A percentile compares a stretch with the other conserved stretches of the same genome.
Conservation (phyloP, 495 filamentous ascomycete species). For the Hypoxylon perforatum region DNA sequence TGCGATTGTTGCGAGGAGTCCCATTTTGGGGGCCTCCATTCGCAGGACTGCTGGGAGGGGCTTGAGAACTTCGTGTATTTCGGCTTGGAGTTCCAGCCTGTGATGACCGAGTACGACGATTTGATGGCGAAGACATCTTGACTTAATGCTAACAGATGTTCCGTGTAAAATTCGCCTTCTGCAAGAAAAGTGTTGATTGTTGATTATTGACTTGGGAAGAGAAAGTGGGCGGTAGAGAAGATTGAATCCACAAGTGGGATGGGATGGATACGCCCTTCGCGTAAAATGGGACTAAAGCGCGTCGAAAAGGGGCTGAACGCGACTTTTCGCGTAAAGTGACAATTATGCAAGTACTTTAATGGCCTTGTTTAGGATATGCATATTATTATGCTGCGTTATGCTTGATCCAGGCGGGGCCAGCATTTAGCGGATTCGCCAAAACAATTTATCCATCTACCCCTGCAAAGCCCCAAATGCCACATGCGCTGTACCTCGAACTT, state of each 20-base stretch:
- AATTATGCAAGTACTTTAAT: slow-evolving; percentile 27
- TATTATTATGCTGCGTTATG: slow-evolving; percentile 6
- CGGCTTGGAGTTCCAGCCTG: slow-evolving; percentile 67
- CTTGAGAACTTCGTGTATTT: slow-evolving; percentile 62
- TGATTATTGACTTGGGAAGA: slow-evolving; percentile 13
- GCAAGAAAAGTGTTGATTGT: slow-evolving; percentile 3
- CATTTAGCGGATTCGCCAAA: slow-evolving; percentile 29
- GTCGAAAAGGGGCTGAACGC: slow-evolving; percentile 29
- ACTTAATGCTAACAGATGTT: slow-evolving; percentile 10
- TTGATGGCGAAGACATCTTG: slow-evolving; percentile 70
- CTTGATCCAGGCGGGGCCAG: not conserved
- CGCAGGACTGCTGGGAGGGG: slow-evolving; percentile 62
- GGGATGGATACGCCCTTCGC: slow-evolving; percentile 18
- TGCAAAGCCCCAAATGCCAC: slow-evolving; percentile 33
- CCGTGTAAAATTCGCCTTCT: slow-evolving; percentile 5
- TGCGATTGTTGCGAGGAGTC: slow-evolving; percentile 58
- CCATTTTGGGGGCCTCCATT: slow-evolving; percentile 54
- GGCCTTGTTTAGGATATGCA: slow-evolving; percentile 6
- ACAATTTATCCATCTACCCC: slow-evolving; percentile 32
- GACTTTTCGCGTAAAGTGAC: slow-evolving; percentile 44
- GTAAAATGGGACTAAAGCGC: slow-evolving; percentile 29
- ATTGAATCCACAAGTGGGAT: slow-evolving; percentile 21
- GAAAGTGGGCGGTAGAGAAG: slow-evolving; percentile 18
- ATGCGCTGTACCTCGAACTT: slow-evolving; percentile 32
- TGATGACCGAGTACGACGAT: slow-evolving; percentile 65